Conservation (phyloP, 805 yeast genomes). For the Starmerella kuoi region DNA sequence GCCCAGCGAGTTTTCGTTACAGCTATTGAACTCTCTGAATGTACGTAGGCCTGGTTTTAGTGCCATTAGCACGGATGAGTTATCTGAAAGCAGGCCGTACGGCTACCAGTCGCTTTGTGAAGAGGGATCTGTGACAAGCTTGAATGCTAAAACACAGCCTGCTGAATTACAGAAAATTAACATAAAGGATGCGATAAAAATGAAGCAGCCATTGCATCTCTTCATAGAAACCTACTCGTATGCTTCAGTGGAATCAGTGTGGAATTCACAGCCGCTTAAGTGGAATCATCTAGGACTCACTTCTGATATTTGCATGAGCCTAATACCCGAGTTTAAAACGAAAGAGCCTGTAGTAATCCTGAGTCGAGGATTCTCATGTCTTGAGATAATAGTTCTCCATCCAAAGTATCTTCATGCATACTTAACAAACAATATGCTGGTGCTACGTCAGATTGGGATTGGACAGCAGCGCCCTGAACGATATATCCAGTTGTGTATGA, state of each 20-base stretch:
- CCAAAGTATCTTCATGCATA: constrained; percentile 1
- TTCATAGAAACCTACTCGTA: not conserved
- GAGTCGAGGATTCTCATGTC: constrained; percentile 1
- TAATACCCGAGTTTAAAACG: constrained; percentile 5
- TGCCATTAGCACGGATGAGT: no score
- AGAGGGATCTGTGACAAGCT: no score
- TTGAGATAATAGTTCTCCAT: constrained; percentile 6
- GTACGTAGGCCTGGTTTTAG: no score
- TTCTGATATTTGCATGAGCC: constrained; percentile 12
- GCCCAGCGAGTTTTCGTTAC: no score
- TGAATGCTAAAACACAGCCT: no score
- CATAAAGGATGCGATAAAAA: not conserved
- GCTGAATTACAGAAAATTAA: not conserved
- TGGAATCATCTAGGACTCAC: constrained; percentile 16
- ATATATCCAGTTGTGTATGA: constrained; percentile 11
- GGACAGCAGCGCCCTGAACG: not conserved
- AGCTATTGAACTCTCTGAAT: no score
- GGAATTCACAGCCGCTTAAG: not conserved
- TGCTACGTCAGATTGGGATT: not conserved
- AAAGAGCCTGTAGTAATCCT: constrained; percentile 7
- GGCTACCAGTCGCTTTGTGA: no score
- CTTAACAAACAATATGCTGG: constrained; percentile 1
- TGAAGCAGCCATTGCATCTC: not conserved
- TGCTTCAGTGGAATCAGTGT: not conserved
- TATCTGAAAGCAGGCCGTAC: no score